A percentile compares a stretch with the other conserved stretches of the same genome.
These are phyloP conservation scores for Macaranga tanarius DNA, from an alignment of 441 rosid species.

Conservation along the genomic window DNA sequence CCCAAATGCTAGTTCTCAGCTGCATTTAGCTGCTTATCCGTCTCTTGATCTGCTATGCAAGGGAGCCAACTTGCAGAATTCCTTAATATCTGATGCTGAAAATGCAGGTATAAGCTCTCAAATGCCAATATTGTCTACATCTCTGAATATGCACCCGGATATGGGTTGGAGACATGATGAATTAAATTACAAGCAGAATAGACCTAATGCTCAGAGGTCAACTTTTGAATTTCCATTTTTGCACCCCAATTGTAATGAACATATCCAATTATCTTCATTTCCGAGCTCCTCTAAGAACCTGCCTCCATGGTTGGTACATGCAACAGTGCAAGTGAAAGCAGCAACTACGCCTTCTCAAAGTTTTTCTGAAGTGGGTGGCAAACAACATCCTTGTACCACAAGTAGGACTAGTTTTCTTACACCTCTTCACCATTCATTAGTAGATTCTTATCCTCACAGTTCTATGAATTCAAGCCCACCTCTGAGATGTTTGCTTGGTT, in stretches of 20 bases:
- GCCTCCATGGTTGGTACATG: constrained; percentile 8
- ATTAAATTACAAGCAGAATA: constrained; percentile 5
- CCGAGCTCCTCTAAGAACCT: not conserved
- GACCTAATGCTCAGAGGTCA: not conserved
- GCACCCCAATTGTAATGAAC: not conserved
- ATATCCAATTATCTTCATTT: not conserved
- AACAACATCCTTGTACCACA: not conserved
- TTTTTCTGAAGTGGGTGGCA: not conserved
- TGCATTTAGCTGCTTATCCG: not conserved
- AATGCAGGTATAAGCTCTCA: constrained; percentile 6
- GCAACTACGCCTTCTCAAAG: not conserved
- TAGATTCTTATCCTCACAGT: constrained; percentile 5
- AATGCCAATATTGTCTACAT: not conserved
- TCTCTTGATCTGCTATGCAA: not conserved
- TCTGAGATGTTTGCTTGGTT: not conserved
- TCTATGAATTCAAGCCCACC: not conserved
- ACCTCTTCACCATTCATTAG: not conserved
- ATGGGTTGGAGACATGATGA: not conserved
- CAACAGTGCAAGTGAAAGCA: not conserved
- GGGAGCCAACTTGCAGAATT: not conserved
- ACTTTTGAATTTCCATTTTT: not conserved
- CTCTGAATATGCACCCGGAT: not conserved
- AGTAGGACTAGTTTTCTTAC: not conserved
- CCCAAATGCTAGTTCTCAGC: not conserved
- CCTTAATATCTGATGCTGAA: not conserved